phyloP scores from a whole-genome alignment of 2,329 filamentous ascomycete species.

The Daldinia sp. region DNA sequence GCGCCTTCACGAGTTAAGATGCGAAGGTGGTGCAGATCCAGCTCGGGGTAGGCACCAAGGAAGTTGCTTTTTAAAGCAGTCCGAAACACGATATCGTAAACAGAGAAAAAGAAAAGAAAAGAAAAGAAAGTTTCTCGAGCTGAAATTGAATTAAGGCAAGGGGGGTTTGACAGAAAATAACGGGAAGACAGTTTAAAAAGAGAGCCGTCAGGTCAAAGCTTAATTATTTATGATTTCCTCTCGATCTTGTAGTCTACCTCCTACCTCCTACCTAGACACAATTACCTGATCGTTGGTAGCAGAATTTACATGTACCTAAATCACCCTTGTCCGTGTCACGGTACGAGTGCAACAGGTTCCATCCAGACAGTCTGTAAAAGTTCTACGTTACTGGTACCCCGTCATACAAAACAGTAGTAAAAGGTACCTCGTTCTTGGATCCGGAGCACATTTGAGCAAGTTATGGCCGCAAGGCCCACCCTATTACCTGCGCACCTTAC shows the following conservation, averaged over 20 bases:
- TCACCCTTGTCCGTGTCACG: not conserved
- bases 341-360: too few relatives aligned
- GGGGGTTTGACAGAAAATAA: not conserved
- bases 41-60: not conserved
- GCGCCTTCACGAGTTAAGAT: not conserved
- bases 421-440: not conserved
- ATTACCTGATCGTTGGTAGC: not conserved
- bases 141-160: not conserved
- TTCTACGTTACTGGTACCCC: not conserved
- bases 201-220: not conserved
- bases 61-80: too few relatives aligned
- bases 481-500: conserved; percentile 4
- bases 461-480: conserved; percentile 7
- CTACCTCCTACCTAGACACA: too few relatives aligned
- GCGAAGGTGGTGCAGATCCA: not conserved
- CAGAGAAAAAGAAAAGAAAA: not conserved
- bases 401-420: not conserved
- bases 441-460: conserved; percentile 30
- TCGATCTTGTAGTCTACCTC: not conserved
- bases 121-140: too few relatives aligned
- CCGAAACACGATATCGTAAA: not conserved
- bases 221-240: not conserved
- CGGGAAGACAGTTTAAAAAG: not conserved
- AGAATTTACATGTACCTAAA: not conserved
- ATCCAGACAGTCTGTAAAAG: too few relatives aligned